Evolutionary conservation across 805 yeast genomes (phyloP).

Genomic region (Kuraishia hungarica): DNA sequence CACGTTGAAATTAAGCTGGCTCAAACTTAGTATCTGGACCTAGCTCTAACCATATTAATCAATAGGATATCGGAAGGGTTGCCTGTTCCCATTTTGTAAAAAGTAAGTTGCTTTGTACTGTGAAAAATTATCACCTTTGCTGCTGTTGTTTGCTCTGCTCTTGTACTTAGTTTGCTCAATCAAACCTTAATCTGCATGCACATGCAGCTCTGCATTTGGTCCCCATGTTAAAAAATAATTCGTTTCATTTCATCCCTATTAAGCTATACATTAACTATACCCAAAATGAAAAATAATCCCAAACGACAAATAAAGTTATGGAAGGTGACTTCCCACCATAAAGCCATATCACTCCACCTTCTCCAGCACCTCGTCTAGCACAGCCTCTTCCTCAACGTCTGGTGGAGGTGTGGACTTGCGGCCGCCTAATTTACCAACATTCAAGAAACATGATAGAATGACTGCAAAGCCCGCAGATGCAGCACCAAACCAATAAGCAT

Average conservation of each 20-base stretch:
- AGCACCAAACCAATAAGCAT: constrained; percentile 30
- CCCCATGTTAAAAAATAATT: too few species aligned
- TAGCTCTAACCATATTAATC: not conserved
- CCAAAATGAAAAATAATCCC: not conserved
- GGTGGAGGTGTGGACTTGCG: not conserved
- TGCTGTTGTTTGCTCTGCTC: not conserved
- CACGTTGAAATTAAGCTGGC: too few species aligned
- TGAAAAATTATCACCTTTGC: not conserved
- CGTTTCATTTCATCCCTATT: not conserved
- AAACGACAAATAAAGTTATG: too few species aligned
- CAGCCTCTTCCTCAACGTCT: not conserved
- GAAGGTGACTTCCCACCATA: not conserved
- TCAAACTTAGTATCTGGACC: too few species aligned
- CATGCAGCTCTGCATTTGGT: not conserved
- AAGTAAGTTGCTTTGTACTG: too few species aligned
- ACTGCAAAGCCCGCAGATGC: constrained; percentile 22
- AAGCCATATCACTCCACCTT: not conserved
- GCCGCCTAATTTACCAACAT: constrained; percentile 18
- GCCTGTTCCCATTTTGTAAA: not conserved
- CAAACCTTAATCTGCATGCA: not conserved
- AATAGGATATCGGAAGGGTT: not conserved
- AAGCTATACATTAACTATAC: too few species aligned
- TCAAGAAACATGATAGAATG: constrained; percentile 17
- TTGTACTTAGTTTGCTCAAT: not conserved
- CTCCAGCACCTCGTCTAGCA: not conserved